Evolutionary conservation across 768 basidiomycete genomes (phyloP).

Genomic region (Russula sp.): DNA sequence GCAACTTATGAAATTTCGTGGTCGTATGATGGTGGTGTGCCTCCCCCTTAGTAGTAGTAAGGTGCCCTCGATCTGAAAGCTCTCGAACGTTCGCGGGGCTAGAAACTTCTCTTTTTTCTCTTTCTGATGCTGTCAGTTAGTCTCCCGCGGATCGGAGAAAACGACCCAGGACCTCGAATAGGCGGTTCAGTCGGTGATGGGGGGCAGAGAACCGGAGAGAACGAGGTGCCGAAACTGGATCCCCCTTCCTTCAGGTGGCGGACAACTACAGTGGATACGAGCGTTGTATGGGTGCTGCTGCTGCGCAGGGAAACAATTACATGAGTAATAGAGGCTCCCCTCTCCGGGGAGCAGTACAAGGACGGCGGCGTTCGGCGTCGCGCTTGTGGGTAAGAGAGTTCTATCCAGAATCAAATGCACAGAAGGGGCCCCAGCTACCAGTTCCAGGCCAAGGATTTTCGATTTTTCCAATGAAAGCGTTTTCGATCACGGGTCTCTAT

Average conservation of each 20-base stretch:
- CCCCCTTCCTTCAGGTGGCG: background rate
- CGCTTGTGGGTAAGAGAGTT: background rate
- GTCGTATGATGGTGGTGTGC: background rate
- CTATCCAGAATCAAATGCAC: background rate
- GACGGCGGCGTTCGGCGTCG: background rate
- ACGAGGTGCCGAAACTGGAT: background rate
- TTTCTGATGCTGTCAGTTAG: background rate
- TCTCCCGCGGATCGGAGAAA: background rate
- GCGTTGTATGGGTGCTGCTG: background rate
- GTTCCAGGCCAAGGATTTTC: background rate
- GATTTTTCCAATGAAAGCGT: background rate
- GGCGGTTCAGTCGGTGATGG: background rate
- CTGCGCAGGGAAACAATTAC: background rate
- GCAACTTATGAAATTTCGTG: background rate
- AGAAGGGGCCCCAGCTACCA: background rate
- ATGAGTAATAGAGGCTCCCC: background rate
- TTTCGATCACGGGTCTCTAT: background rate
- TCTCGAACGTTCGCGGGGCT: too few species aligned
- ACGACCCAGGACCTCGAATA: background rate
- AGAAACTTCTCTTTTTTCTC: background rate
- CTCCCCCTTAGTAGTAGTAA: too few species aligned
- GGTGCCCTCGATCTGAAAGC: too few species aligned
- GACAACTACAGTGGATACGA: background rate
- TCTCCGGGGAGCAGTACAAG: background rate
- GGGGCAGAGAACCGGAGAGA: background rate